phyloP scores from a whole-genome alignment of 768 basidiomycete genomes.

The Boletales sp. region DNA sequence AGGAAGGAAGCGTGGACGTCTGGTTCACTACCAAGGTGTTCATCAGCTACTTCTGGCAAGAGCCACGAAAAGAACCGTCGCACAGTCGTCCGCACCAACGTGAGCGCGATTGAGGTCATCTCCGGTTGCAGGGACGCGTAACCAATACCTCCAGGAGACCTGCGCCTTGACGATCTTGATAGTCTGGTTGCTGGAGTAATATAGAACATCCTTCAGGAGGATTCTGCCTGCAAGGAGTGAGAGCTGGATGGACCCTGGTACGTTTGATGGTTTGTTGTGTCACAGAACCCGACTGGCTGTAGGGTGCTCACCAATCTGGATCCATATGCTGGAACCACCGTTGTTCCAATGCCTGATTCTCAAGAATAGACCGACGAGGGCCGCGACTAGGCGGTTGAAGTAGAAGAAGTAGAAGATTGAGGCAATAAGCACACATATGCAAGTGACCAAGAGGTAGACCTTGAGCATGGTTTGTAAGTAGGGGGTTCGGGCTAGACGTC shows the following conservation, averaged over 20 bases:
- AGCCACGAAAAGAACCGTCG: constrained; percentile 20
- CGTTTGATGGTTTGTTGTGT: not conserved
- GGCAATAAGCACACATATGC: constrained; percentile 51
- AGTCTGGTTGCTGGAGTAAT: constrained; percentile 91
- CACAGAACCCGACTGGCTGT: not conserved
- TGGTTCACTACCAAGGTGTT: constrained; percentile 30
- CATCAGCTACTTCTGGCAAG: constrained; percentile 5
- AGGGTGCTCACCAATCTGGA: constrained; percentile 65
- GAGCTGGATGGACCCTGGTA: constrained; percentile 83
- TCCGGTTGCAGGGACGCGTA: constrained; percentile 73
- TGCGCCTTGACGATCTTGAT: constrained; percentile 80
- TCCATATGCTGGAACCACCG: constrained; percentile 73
- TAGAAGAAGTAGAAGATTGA: constrained; percentile 82
- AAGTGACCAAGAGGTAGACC: constrained; percentile 58
- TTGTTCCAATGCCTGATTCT: constrained; percentile 78
- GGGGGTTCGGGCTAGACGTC: not conserved
- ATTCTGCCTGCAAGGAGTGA: constrained; percentile 85
- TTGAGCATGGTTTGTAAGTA: constrained; percentile 44
- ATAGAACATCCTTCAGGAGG: constrained; percentile 81
- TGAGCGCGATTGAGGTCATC: constrained; percentile 54
- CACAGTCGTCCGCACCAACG: constrained; percentile 53
- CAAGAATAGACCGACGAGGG: constrained; percentile 58
- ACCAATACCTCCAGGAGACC: constrained; percentile 94
- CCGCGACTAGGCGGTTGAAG: constrained; percentile 83
- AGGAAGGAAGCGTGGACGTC: constrained; percentile 46